Evolutionary conservation across 768 basidiomycete genomes (phyloP), one percentile per base, ranked within the genome.

Genomic region (Boletellus ananiceps): DNA sequence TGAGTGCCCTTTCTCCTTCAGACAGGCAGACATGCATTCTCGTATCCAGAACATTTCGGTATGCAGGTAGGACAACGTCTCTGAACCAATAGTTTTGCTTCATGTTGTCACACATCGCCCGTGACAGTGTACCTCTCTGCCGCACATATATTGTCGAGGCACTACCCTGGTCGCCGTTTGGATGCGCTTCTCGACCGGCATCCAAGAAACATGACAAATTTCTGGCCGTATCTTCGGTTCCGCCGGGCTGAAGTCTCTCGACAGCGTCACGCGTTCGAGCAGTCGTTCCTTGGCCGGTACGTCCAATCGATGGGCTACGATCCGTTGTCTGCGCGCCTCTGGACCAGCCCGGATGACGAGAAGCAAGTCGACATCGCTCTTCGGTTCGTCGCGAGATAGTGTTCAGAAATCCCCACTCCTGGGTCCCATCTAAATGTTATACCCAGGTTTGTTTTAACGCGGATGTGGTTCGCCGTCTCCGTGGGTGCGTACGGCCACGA

Each of bases 191-290:
- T 79, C 41, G 50, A 65, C 39, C 60, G 63, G 11, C 67, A 78
- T 55, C 64, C 76, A 14, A 64, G 50, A 18, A 73, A 70, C 15
- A 81, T 74, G 66, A 79, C 74, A 1, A 81, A 88, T 54, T 70
- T 84, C 60, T 90, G 88, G 88, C 84, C 86, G 7, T 88, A 88
- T 61, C 71, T 88, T 31, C 65, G 64, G 23, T 58, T 69, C 18
- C 78, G 86, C n/a, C 57, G 70, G 49, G 52, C 57, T 12, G 84
- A 87, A 61, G 57, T 62, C 1, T 35, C 50, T 0, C 49, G 46
- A 15, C 71, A 78, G 35, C 73, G 67, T 46, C 47, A 49, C 4
- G 54, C 57, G n/a, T 84, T 79, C 58, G 54, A 65, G 8, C 48
- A 50, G 11, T 81, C 82, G 6, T 84, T 86, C 63, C 62, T 88